Evolutionary conservation across 169 alveolate genomes (phyloP).

Genomic region (Blepharisma undulans): DNA sequence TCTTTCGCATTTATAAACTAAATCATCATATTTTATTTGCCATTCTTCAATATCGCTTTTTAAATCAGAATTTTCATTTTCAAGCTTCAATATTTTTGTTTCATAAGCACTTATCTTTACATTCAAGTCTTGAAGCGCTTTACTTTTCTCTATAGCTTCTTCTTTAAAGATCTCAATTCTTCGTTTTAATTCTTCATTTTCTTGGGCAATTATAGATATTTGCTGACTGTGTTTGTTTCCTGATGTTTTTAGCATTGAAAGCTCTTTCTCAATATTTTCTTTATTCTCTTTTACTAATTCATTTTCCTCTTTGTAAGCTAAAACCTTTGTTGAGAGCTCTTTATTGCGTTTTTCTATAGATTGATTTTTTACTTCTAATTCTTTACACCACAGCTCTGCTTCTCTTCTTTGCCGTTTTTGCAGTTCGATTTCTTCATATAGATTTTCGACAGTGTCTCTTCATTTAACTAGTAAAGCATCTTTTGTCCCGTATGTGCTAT

Average conservation of each 20-base stretch:
- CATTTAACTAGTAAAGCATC: conserved; percentile 18
- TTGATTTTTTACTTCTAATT: neutral
- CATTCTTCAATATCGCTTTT: conserved; percentile 10
- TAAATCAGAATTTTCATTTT: neutral
- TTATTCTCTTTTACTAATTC: neutral
- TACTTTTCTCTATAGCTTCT: neutral
- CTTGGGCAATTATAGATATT: neutral
- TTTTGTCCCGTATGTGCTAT: neutral
- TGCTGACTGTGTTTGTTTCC: neutral
- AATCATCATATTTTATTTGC: neutral
- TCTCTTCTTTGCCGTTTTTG: conserved; percentile 37
- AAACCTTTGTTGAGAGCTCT: neutral
- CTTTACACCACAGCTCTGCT: conserved; percentile 21
- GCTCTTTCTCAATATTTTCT: neutral
- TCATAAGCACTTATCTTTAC: neutral
- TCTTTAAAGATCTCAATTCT: neutral
- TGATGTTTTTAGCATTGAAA: neutral
- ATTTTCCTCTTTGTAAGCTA: neutral
- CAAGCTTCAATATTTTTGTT: neutral
- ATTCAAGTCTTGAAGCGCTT: conserved; percentile 3
- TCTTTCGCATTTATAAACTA: conserved; percentile 3
- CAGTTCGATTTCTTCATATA: conserved; percentile 17
- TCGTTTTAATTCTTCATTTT: neutral
- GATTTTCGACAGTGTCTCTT: conserved; percentile 8
- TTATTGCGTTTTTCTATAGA: neutral